Evolutionary conservation across 2,329 filamentous ascomycete species (phyloP).

Genomic region (Ascosphaera aggregata): DNA sequence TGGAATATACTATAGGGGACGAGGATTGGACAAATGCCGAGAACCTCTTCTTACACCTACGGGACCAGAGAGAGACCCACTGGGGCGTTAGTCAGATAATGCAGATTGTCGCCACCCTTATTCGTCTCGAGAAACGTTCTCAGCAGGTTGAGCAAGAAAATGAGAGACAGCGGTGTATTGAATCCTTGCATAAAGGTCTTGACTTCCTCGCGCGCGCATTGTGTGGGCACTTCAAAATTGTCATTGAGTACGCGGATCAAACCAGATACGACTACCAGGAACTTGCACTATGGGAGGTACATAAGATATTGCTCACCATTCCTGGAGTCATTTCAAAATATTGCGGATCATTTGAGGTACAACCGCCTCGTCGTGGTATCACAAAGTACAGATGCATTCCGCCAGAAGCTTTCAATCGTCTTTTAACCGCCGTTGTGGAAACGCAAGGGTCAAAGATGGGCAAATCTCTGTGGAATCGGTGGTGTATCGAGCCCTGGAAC

Average conservation of each 20-base stretch:
- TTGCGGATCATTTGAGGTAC: slow-evolving; percentile 3
- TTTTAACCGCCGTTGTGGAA: slow-evolving; percentile 31
- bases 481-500: slow-evolving; percentile 17
- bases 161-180: neutral
- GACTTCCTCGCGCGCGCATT: neutral
- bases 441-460: slow-evolving; percentile 25
- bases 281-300: slow-evolving; percentile 10
- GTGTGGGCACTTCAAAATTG: neutral
- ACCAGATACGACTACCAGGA: slow-evolving; percentile 9
- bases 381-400: slow-evolving; percentile 8
- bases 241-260: neutral
- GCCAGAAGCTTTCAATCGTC: slow-evolving; percentile 23
- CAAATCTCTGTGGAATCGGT: slow-evolving; percentile 23
- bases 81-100: slow-evolving; percentile 18
- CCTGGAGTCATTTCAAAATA: slow-evolving; percentile 12
- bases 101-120: slow-evolving; percentile 17
- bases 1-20: slow-evolving; percentile 13
- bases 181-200: neutral
- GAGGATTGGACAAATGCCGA: slow-evolving; percentile 14
- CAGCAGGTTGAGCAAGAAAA: neutral
- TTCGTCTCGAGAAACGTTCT: slow-evolving; percentile 12
- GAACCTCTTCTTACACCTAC: slow-evolving; percentile 13
- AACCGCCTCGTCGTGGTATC: neutral
- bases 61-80: slow-evolving; percentile 12
- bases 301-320: slow-evolving; percentile 12